Base-by-base conservation (phyloP, 768 basidiomycete species). In the Hortiboletus flavorubellus region DNA sequence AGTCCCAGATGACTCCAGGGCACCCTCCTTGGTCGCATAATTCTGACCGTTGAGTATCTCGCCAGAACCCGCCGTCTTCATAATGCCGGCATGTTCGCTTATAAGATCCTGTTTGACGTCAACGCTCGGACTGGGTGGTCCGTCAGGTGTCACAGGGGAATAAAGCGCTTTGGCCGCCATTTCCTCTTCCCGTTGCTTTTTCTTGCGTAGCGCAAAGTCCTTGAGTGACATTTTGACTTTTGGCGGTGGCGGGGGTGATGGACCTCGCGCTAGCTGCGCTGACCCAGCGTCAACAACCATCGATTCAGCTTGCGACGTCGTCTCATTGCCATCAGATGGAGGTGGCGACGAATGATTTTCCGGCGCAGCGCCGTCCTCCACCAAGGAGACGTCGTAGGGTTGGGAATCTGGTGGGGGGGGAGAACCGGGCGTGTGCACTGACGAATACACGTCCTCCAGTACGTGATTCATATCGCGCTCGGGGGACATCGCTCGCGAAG, bases 171-270 rank as follows among this genome's bases (percentile, higher is more conserved):
- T 69, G 5, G 68, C 69, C 2, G 64, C 71, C 63, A 66, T 66
- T 53, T 76, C 74, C 59, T 80, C 78, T 59, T 81, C 79, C 50
- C 75, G 72, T 60, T 77, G 74, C 66, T 77, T 79, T 74, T 78
- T 79, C 75, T 78, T 83, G 53, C 84, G 68, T 31, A 79, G 52
- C 31, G 77, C 80, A 59, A 83, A 85, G 56, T 85, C 83, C 59
- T 79, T 80, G 46, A 85, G 64, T 0, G 83, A 80, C 68, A 84
- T 61, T 55, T 77, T 77, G 59, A 83, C 82, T 42, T 84, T 82
- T 46, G 81, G 80, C 12, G 69, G 69, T 7, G 72, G 70, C 12
- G 68, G 71, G 0, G 69, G 68, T 2, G 72, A 75, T 2, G 59
- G 61, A 5, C 61, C 66, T 16, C 40, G 60, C 35, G 46, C 11